A percentile compares a stretch with the other conserved stretches of the same genome.
Evolutionary conservation across 257 asterid genomes (phyloP).

Genomic region (Nicotiana tabacum): DNA sequence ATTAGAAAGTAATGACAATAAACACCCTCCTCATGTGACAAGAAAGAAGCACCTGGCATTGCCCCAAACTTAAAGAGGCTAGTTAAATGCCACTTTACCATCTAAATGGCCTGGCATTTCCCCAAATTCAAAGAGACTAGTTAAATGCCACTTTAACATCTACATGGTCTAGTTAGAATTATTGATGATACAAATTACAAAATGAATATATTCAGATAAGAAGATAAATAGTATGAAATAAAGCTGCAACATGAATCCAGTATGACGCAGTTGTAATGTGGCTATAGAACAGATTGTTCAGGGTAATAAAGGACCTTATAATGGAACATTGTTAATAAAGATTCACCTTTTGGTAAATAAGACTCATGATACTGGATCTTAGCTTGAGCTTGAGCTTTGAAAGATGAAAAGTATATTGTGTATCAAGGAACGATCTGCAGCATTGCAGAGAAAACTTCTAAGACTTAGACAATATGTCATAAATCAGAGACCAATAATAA

Average conservation of each 20-base stretch:
- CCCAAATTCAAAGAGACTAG: not conserved
- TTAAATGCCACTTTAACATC: not conserved
- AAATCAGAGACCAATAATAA: not conserved
- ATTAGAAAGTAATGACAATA: not conserved
- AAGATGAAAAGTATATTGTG: slow-evolving; percentile 79
- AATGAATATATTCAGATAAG: not conserved
- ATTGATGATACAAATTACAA: not conserved
- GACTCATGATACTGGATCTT: slow-evolving; percentile 84
- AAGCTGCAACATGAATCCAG: not conserved
- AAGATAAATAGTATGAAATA: not conserved
- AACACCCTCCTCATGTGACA: not conserved
- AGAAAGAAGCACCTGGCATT: not conserved
- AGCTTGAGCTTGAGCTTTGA: slow-evolving; percentile 77
- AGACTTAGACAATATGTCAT: not conserved
- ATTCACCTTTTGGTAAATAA: slow-evolving; percentile 77
- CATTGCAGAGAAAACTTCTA: slow-evolving; percentile 1
- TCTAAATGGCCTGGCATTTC: not conserved
- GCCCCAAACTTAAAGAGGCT: not conserved
- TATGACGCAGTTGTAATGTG: not conserved
- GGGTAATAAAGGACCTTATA: not conserved
- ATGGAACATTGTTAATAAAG: not conserved
- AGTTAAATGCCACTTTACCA: not conserved
- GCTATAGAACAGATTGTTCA: not conserved
- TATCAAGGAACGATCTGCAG: slow-evolving; percentile 92
- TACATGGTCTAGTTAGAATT: not conserved